These are phyloP conservation scores for Aspergillus cejpii DNA, from an alignment of 2,329 filamentous ascomycete species.

Conservation along the genomic window DNA sequence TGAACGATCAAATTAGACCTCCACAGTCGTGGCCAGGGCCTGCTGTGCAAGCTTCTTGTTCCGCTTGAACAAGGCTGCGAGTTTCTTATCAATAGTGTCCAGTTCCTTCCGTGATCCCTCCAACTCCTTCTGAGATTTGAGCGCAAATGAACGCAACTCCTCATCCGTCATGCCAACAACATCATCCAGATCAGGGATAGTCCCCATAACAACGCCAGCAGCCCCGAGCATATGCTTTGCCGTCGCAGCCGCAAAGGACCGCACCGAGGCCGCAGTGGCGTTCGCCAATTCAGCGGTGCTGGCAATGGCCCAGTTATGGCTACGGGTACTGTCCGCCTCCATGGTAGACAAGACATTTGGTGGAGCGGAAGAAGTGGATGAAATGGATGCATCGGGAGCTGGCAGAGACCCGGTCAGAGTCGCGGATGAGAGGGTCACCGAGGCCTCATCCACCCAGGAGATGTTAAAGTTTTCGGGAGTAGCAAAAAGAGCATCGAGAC, in stretches of 20 bases:
- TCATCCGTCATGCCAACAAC: conserved; percentile 40
- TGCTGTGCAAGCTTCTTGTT: conserved; percentile 42
- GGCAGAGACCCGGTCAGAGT: conserved; percentile 20
- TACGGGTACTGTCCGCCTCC: conserved; percentile 36
- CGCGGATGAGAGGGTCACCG: conserved; percentile 22
- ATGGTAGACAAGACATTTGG: conserved; percentile 37
- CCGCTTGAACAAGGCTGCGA: conserved; percentile 36
- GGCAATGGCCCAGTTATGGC: conserved; percentile 33
- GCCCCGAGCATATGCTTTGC: conserved; percentile 35
- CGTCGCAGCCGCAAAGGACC: conserved; percentile 32
- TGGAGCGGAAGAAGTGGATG: conserved; percentile 20
- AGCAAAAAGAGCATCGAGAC: conserved; percentile 41
- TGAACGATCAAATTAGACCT: conserved; percentile 13
- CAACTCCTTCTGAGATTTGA: conserved; percentile 55
- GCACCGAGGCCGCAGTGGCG: conserved; percentile 30
- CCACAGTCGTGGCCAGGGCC: conserved; percentile 28
- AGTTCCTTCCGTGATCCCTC: conserved; percentile 65
- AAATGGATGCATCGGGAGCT: conserved; percentile 19
- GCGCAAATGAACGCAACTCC: conserved; percentile 36
- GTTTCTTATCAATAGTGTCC: conserved; percentile 42
- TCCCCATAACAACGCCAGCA: conserved; percentile 27
- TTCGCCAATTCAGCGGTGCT: conserved; percentile 33
- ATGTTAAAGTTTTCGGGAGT: conserved; percentile 43
- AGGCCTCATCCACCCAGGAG: conserved; percentile 39
- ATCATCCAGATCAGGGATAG: conserved; percentile 34